Evolutionary conservation across 257 asterid genomes (phyloP).

Genomic region (Solanum stenotomum): DNA sequence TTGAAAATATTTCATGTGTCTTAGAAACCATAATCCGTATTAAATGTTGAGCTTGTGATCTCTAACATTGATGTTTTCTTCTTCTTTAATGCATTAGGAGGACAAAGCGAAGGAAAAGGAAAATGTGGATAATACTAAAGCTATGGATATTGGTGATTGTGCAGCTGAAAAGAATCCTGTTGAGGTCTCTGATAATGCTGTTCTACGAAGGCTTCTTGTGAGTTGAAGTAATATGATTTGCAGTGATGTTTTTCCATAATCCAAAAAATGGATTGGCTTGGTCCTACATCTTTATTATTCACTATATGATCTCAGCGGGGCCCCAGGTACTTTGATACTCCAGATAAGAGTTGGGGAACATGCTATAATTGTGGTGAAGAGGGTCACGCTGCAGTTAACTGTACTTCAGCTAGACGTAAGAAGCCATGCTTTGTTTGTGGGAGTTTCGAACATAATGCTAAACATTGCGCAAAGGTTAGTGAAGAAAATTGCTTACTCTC

Average conservation of each 20-base stretch:
- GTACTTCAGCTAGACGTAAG: slow-evolving; percentile 76
- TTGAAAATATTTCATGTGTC: neutral
- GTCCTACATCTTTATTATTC: slow-evolving; percentile 18
- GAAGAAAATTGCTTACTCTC: neutral
- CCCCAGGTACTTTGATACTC: slow-evolving; percentile 97
- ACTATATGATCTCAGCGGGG: slow-evolving; percentile 72
- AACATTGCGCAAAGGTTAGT: slow-evolving; percentile 67
- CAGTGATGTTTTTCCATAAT: slow-evolving; percentile 14
- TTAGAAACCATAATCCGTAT: neutral
- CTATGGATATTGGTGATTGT: slow-evolving; percentile 18
- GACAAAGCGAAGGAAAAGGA: neutral
- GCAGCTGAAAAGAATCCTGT: slow-evolving; percentile 36
- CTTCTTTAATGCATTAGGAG: neutral
- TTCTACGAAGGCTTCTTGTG: slow-evolving; percentile 93
- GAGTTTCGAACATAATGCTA: slow-evolving; percentile 79
- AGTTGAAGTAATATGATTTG: slow-evolving; percentile 46
- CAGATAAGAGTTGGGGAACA: slow-evolving; percentile 80
- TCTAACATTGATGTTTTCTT: neutral
- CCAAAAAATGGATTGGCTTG: slow-evolving; percentile 10
- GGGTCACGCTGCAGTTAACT: slow-evolving; percentile 68
- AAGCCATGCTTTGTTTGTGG: slow-evolving; percentile 98
- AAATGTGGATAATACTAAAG: slow-evolving; percentile 10
- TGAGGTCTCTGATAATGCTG: slow-evolving; percentile 45
- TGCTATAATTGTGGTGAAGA: slow-evolving; percentile 99
- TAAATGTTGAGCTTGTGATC: neutral